Base-by-base conservation (phyloP, 1,284 basidiomycete genomes). In the Phellinidium pouzarii region DNA sequence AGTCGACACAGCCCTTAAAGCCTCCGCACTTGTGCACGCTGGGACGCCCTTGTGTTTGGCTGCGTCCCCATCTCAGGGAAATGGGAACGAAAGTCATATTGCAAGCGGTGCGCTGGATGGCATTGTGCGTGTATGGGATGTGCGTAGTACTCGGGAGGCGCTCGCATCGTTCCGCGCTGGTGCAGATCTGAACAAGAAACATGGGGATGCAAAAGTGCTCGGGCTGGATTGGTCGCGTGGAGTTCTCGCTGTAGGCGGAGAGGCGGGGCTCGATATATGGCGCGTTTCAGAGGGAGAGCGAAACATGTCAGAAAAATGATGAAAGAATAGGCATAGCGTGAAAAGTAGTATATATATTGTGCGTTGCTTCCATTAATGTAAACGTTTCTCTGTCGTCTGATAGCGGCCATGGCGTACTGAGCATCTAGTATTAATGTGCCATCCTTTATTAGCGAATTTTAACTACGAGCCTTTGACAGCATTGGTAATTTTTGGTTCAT, bases 91-190 rank as follows among this genome's bases (percentile, higher is more conserved):
- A 23, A 74, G 87, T 60, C 88, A 91, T 59, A 73, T 94, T 17
- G 75, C 87, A 6, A 87, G 82, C 0, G 93, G 90, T 1, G 83
- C 85, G 0, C 93, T 94, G 64, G 89, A 93, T 57, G 90, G 91
- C 31, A 71, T 83, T 0, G 82, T 87, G 2, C 78, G 91, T 23
- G 71, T 96, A 17, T 96, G 92, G 92, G 94, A 97, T 66, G 68
- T 92, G 25, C 75, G 92, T 1, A 88, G 84, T 60, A 70, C 73
- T 14, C 80, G 80, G 60, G 67, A 72, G 8, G 77, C 84, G 0
- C 71, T 90, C 65, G 74, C 84, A 60, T 79, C 75, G 55, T 91
- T 94, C 66, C 76, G 74, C 44, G 43, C 25, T 82, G 78, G 78
- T 76, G 79, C 3, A 75, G 71, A 12, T 56, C 61, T 3, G 44